phyloP scores from a whole-genome alignment of 805 yeast species.

The Pichia nakasei region DNA sequence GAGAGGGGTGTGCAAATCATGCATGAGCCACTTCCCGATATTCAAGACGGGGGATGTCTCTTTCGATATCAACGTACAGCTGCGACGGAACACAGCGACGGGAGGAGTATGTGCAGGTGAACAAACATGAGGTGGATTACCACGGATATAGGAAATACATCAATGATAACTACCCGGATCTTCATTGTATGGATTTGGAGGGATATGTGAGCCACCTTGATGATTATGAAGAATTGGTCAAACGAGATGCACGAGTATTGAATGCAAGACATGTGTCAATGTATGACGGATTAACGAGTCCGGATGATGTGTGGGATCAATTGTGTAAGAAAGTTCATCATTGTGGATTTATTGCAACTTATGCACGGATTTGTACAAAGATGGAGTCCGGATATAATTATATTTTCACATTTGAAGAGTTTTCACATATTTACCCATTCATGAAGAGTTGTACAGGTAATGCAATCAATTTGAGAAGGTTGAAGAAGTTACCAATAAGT shows the following conservation, averaged over 20 bases:
- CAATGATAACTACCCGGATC: constrained; percentile 1
- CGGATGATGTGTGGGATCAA: constrained; percentile 9
- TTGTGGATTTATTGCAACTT: constrained; percentile 9
- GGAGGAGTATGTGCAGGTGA: too few relatives aligned
- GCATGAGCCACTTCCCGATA: too few relatives aligned
- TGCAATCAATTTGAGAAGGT: neutral
- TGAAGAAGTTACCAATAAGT: neutral
- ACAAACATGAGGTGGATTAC: too few relatives aligned
- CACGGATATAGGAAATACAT: neutral
- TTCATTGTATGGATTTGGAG: neutral
- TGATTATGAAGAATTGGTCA: neutral
- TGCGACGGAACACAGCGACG: too few relatives aligned
- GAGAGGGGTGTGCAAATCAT: too few relatives aligned
- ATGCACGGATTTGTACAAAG: constrained; percentile 8
- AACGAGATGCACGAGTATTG: constrained; percentile 1
- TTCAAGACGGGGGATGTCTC: too few relatives aligned
- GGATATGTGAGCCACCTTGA: neutral
- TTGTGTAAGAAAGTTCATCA: constrained; percentile 2
- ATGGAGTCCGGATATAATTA: constrained; percentile 6
- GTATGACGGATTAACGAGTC: neutral
- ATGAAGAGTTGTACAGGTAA: constrained; percentile 1
- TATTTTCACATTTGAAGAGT: constrained; percentile 7
- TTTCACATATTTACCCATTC: constrained; percentile 10
- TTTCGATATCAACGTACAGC: too few relatives aligned
- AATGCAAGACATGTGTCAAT: constrained; percentile 6